Evolutionary conservation across 306 rosid genomes (phyloP).

Genomic region (Ochetophila trinervis): DNA sequence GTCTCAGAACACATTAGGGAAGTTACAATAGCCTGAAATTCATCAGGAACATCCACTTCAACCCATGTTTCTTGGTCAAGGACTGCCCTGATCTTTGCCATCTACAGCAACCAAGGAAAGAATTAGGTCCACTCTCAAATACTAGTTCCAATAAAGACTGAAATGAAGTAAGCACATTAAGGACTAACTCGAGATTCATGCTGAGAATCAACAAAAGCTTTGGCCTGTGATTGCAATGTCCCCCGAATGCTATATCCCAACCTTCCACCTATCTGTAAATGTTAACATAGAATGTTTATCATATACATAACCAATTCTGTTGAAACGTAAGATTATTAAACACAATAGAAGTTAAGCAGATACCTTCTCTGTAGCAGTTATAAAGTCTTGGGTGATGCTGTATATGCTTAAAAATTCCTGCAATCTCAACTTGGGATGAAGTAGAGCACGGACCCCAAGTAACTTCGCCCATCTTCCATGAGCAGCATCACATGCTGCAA

Average conservation of each 20-base stretch:
- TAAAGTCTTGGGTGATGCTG: conserved; percentile 88
- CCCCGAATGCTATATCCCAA: conserved; percentile 99
- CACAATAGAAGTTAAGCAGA: conserved; percentile 8
- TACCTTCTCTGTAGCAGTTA: conserved; percentile 90
- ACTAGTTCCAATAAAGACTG: conserved; percentile 8
- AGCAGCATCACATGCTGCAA: conserved; percentile 99
- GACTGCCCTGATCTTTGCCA: conserved; percentile 93
- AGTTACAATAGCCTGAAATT: conserved; percentile 78
- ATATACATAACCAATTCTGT: conserved; percentile 20
- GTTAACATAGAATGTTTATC: conserved; percentile 27
- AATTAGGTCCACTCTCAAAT: conserved; percentile 22
- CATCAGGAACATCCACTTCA: conserved; percentile 97
- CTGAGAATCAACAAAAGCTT: conserved; percentile 94
- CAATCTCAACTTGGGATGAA: conserved; percentile 93
- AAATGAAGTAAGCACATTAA: conserved; percentile 10
- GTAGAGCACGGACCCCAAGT: conserved; percentile 92
- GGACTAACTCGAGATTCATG: conserved; percentile 95
- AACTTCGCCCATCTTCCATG: conserved; percentile 99
- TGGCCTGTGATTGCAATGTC: conserved; percentile 95
- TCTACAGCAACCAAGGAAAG: conserved; percentile 44
- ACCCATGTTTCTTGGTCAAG: conserved; percentile 99
- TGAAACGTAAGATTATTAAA: neutral
- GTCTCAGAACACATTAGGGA: conserved; percentile 49
- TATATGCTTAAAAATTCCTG: conserved; percentile 85
- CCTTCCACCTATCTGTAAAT: conserved; percentile 94